Conservation (phyloP, 2,329 filamentous ascomycete species). For the Rachicladosporium sp. region DNA sequence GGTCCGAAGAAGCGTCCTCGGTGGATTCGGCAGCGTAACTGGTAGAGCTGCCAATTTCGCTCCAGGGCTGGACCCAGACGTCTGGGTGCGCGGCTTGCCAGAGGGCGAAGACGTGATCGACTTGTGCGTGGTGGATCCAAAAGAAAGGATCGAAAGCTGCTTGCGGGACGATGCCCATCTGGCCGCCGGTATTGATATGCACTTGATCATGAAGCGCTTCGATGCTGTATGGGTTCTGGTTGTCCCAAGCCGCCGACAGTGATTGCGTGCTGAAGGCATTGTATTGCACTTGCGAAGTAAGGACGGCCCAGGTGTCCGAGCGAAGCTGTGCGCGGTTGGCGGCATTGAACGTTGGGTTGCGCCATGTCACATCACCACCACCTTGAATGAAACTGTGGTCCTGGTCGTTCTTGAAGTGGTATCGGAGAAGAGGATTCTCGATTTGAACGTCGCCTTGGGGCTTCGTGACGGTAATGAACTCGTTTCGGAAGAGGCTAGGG, state of each 20-base stretch:
- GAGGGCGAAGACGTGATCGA: conserved; percentile 9
- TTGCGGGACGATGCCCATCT: conserved; percentile 5
- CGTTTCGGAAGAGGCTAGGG: no score
- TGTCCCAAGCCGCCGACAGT: conserved; percentile 1
- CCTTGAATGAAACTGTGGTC: no score
- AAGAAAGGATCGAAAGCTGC: conserved; percentile 8
- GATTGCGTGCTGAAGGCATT: conserved; percentile 6
- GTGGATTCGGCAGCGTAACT: conserved; percentile 3
- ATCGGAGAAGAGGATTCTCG: conserved; percentile 18
- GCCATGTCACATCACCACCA: conserved; percentile 2
- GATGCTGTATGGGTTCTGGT: background rate
- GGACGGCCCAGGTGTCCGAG: conserved; percentile 6
- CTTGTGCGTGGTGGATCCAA: conserved; percentile 9
- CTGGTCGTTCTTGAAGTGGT: conserved; percentile 11
- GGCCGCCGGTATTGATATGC: background rate
- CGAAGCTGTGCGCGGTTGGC: conserved; percentile 4
- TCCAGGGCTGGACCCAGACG: conserved; percentile 10
- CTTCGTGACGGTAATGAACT: conserved; percentile 6
- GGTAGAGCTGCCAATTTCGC: conserved; percentile 3
- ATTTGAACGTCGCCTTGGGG: conserved; percentile 10
- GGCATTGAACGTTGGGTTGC: conserved; percentile 5
- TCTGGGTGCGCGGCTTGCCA: conserved; percentile 10
- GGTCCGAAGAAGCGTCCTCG: conserved; percentile 1
- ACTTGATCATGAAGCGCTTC: background rate
- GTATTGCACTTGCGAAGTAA: conserved; percentile 6